These are phyloP conservation scores for Solanum pennellii DNA, from an alignment of 257 asterid genomes.

Conservation along the genomic window DNA sequence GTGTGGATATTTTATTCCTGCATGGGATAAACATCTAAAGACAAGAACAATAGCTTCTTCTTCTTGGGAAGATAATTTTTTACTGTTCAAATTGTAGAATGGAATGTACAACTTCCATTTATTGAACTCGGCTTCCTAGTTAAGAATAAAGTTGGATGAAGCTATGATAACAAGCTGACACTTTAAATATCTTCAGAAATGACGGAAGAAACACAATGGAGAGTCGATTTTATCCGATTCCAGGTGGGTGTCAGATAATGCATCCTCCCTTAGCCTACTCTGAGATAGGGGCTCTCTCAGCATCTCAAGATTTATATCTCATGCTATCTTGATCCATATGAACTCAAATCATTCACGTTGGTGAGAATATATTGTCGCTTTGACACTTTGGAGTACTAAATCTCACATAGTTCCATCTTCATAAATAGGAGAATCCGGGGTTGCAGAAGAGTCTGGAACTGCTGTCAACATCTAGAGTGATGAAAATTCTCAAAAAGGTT, in stretches of 20 bases:
- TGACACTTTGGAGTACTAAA: conserved; percentile 19
- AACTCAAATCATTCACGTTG: conserved; percentile 51
- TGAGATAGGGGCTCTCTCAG: neutral
- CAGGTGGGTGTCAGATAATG: neutral
- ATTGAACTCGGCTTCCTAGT: neutral
- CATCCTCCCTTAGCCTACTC: neutral
- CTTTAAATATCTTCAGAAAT: too few relatives aligned
- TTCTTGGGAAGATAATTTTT: neutral
- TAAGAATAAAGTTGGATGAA: neutral
- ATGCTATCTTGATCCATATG: conserved; percentile 24
- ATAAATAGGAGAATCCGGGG: neutral
- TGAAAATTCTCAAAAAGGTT: neutral
- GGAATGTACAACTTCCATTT: neutral
- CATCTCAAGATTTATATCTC: neutral
- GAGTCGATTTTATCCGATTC: accelerated
- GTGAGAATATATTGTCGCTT: conserved; percentile 34
- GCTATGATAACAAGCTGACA: neutral
- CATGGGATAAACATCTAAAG: neutral
- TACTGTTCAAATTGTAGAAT: too few relatives aligned
- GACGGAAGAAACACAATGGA: too few relatives aligned
- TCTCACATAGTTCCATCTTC: conserved; percentile 38
- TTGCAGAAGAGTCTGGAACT: neutral
- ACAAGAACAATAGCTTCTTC: neutral
- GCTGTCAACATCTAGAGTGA: neutral
- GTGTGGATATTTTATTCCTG: too few relatives aligned